These are phyloP conservation scores for Peronospora destructor DNA, from an alignment of 352 stramenopile genomes.

Conservation along the genomic window DNA sequence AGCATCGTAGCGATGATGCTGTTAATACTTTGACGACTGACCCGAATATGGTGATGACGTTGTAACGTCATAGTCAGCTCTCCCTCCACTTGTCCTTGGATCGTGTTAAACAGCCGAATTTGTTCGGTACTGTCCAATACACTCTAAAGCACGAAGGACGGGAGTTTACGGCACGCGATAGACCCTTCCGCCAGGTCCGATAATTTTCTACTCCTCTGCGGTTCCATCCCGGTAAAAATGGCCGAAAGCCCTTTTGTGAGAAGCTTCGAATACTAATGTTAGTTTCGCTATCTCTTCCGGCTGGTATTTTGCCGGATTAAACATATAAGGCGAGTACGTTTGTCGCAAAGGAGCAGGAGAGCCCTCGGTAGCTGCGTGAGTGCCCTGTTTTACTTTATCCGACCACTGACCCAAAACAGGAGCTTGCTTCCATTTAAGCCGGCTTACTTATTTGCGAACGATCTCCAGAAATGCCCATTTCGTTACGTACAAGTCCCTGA, in stretches of 20 bases:
- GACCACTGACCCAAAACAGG: neutral
- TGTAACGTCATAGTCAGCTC: neutral
- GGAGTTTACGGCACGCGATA: neutral
- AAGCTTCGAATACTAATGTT: neutral
- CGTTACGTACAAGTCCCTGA: too few relatives aligned
- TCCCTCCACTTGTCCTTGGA: constrained; percentile 1
- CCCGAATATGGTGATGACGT: too few relatives aligned
- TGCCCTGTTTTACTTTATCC: neutral
- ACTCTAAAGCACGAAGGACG: neutral
- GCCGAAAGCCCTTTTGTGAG: neutral
- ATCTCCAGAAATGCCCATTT: too few relatives aligned
- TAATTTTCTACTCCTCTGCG: constrained; percentile 3
- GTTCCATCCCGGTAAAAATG: neutral
- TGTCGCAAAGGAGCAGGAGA: too few relatives aligned
- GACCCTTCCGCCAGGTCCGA: neutral
- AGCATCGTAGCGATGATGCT: neutral
- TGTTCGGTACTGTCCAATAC: neutral
- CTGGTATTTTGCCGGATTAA: neutral
- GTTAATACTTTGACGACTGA: neutral
- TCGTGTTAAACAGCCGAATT: neutral
- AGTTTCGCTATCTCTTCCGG: neutral
- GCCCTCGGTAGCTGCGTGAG: neutral
- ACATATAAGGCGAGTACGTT: neutral
- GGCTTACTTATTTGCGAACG: too few relatives aligned
- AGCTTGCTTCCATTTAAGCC: neutral